Conservation (phyloP, 192 early-diverging fungal species). For the Obelidium mucronatum region DNA sequence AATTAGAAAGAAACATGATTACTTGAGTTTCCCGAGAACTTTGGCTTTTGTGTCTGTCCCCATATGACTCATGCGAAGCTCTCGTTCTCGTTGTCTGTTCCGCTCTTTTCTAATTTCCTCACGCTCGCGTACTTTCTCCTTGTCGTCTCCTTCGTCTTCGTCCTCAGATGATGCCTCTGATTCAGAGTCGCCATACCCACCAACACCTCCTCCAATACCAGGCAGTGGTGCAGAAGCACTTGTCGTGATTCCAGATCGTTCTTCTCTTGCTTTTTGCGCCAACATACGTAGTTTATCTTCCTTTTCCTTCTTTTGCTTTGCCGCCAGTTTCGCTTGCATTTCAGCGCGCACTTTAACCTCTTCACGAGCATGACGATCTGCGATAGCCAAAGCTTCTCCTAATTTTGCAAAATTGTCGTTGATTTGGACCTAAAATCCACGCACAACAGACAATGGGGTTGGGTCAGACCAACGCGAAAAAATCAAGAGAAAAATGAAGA, state of each 20-base stretch:
- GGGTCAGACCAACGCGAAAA: constrained; percentile 13
- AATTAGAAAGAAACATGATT: constrained; percentile 25
- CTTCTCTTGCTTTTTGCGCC: constrained; percentile 96
- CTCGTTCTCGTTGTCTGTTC: constrained; percentile 85
- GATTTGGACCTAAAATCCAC: constrained; percentile 59
- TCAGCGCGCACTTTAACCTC: constrained; percentile 91
- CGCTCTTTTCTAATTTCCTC: constrained; percentile 87
- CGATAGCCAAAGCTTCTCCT: constrained; percentile 91
- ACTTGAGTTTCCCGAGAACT: constrained; percentile 52
- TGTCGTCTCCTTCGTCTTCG: constrained; percentile 65
- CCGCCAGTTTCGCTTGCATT: constrained; percentile 90
- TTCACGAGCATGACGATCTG: constrained; percentile 91
- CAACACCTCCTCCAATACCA: constrained; percentile 15
- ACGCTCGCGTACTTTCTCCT: constrained; percentile 73
- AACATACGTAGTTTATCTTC: constrained; percentile 87
- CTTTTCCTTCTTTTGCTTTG: constrained; percentile 93
- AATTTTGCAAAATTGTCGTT: constrained; percentile 98
- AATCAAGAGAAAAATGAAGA: constrained; percentile 11
- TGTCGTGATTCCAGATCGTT: constrained; percentile 66
- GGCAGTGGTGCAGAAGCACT: constrained; percentile 16
- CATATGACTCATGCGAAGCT: constrained; percentile 87
- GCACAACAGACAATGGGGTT: constrained; percentile 17
- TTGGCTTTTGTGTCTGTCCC: constrained; percentile 87
- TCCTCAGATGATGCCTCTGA: constrained; percentile 35
- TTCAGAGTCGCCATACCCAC: constrained; percentile 12